Base-by-base conservation (phyloP, 2,329 filamentous ascomycete genomes). In the Verticillium alfalfae region DNA sequence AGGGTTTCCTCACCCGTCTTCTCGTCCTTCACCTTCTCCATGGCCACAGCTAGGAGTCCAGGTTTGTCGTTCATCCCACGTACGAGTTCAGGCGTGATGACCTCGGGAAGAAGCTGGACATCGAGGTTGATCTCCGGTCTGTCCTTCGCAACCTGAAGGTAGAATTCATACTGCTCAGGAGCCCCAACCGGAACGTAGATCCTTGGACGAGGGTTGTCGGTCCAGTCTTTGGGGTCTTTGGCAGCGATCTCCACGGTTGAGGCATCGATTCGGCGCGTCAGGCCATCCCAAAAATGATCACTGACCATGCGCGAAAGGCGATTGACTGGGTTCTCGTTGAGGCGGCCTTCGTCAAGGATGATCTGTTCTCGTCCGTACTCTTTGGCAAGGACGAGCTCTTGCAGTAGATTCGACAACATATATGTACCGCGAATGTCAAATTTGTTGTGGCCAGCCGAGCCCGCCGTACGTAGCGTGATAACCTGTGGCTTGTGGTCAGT, bases 391-490 rank as follows among this genome's bases (percentile, higher is more conserved):
- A 91, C 95, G 67, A 99, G 84, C 77, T 99, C 95, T 76, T 99
- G 95, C 49, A 98, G 83, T 56, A 98, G 86, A 73, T 98, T 99
- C 65, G 94, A 97, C 63, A 99, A 85, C 89, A 96, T 96, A 76
- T 99, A 99, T 37, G 92, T 98, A 70, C 95, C 95, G 66, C 94
- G 90, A 65, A 99, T 86, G 72, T 98, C 93, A 75, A 94, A 93
- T 66, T 88, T 88, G 71, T 93, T 94, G 79, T 91, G 87, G 52
- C 93, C 94, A 67, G 90, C 92, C 39, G 93, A 97, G 26, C 86
- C 89, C 34, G 91, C 90, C 3, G 94, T 97, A 66, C 92, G 90
- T 41, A 98, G 80, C 41, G 90, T 89, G 60, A 97, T 84, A 56
- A 92, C 89, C 89, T 91, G 45, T 22, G 45, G 12, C 8, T 22